Evolutionary conservation across 1,139 yeast genomes (phyloP), one percentile per base, ranked within the genome.

Genomic region (Nakaseomyces uthaithaninus): DNA sequence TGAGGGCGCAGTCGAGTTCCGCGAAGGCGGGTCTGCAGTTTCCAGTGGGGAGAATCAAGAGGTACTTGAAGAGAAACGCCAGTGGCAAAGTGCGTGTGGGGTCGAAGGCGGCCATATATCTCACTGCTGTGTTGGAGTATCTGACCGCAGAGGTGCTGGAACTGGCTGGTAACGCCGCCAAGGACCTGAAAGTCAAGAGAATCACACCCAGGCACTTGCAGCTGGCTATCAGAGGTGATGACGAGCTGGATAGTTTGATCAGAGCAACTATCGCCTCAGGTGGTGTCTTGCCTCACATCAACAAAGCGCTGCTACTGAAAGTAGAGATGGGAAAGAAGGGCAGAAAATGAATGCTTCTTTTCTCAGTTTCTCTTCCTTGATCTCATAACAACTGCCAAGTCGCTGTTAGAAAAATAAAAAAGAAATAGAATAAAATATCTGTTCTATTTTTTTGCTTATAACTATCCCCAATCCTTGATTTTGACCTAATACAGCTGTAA

Each of bases 251-350:
- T 69, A 83, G 86, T 55, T 75, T 93, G 65, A 85, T 93, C 59
- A 83, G 85, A 64, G 99, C 97, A 52, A 93, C 98, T 46, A 93
- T 93, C 65, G 97, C 99, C 38, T 89, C 83, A 59, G 99, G 99
- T 70, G 98, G 99, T 79, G 99, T 93, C 44, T 74, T 91, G 70
- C 99, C 99, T 43, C 96, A 89, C 62, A 86, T 89, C 64, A 89
- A 87, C 71, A 86, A 87, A 57, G 95, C 95, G 43, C 75, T 87
- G 59, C 71, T 89, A 64, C 76, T 87, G 67, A 89, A 89, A 74
- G 95, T 85, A 43, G 96, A 87, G 68, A 31, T 31, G 35, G 35
- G 35, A 5, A 79, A 83, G 73, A 80, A 80, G 68, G 37, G 38
- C 24, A 27, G 27, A 51, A 50, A 48, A 7, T 31, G 6, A 17